Base-by-base conservation (phyloP, 2,329 filamentous ascomycete species). In the Aspergillus ustus region DNA sequence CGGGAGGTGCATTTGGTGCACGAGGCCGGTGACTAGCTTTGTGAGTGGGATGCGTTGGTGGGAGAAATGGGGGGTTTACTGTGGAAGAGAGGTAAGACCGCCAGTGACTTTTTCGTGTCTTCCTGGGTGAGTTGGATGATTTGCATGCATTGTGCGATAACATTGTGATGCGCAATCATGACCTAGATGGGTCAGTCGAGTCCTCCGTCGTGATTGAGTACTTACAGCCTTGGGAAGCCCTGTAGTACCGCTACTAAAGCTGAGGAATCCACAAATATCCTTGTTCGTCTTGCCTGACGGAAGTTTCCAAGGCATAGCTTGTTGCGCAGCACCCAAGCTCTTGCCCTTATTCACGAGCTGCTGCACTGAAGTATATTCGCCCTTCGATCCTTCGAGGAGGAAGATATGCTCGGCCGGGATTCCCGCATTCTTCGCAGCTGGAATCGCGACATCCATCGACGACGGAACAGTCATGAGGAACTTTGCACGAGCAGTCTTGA, bases 1-100 rank as follows among this genome's bases (percentile, higher is more conserved):
- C 0, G 88, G 87, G 0, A 90, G 78, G 69, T 90, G 86, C 62
- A 90, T 81, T 43, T 84, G 80, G 67, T 89, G 86, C 4, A 89
- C 83, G 1, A 89, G 80, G 2, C 87, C 87, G 1, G 86, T 87
- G 67, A 88, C 69, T 70, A 17, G 40, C 3, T 6, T n/a, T 22
- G 20, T 60, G 17, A 46, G 49, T 25, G 2, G 17, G 1, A 11
- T 25, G 7, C 6, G 6, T 11, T 7, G 15, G n/a, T 37, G 13
- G 6, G 22, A 9, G 15, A 7, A 2, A 17, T 13, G 9, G 28
- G 1, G 19, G 20, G 56, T 65, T 29, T 63, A 70, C 69, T 88
- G 74, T 88, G 86, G 73, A 87, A 89, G 34, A 86, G 78, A 0
- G 86, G 86, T 15, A 89, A 75, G 2, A 87, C 84, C 5, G 84